These are phyloP conservation scores for Exophiala sideris DNA, from an alignment of 2,329 filamentous ascomycete species.

Conservation along the genomic window DNA sequence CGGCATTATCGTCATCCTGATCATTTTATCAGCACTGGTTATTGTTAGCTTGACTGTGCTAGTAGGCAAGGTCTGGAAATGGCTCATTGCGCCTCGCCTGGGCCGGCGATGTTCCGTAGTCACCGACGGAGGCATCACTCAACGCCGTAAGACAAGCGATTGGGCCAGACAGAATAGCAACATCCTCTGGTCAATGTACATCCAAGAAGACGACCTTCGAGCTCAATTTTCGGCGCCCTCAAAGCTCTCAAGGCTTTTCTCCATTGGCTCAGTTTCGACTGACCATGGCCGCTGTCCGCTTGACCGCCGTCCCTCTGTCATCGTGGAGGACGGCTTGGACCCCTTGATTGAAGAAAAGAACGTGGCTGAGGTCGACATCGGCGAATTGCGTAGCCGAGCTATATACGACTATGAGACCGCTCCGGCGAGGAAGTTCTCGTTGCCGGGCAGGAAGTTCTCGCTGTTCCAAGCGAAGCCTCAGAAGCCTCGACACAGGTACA, in stretches of 20 bases:
- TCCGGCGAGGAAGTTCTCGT: background rate
- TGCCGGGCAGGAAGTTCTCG: background rate
- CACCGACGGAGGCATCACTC: background rate
- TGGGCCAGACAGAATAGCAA: slow-evolving; percentile 18
- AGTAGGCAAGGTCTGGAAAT: slow-evolving; percentile 9
- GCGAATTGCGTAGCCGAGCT: slow-evolving; percentile 4
- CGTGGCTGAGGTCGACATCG: background rate
- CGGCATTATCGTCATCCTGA: slow-evolving; percentile 4
- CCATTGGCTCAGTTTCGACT: slow-evolving; percentile 17
- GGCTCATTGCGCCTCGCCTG: background rate
- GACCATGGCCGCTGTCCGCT: slow-evolving; percentile 16
- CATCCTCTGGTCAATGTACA: slow-evolving; percentile 18
- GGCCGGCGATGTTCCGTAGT: background rate
- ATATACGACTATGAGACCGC: background rate
- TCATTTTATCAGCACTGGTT: slow-evolving; percentile 8
- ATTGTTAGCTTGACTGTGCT: slow-evolving; percentile 2
- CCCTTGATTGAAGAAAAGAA: background rate
- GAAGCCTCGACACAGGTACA: background rate
- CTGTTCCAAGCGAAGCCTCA: background rate
- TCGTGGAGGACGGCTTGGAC: background rate
- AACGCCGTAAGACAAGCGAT: slow-evolving; percentile 8
- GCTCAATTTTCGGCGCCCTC: slow-evolving; percentile 15
- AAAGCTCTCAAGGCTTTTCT: slow-evolving; percentile 17
- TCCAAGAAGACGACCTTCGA: slow-evolving; percentile 19
- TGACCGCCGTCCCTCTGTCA: slow-evolving; percentile 6